Evolutionary conservation across 371 early-diverging fungal species (phyloP), one percentile per base, ranked within the genome.

Genomic region (Funneliformis caledonium): DNA sequence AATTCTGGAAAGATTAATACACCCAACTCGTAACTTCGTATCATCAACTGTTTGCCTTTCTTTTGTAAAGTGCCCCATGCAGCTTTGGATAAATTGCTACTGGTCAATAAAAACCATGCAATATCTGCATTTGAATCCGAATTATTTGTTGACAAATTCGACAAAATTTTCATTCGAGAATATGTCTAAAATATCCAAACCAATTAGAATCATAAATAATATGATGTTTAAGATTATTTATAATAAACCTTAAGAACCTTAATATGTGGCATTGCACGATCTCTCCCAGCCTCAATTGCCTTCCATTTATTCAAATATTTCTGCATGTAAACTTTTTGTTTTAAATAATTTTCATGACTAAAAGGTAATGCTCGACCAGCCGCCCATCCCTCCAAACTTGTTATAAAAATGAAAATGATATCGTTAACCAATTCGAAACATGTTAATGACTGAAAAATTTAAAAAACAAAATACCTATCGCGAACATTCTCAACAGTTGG

Each of bases 221-320:
- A 62, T 26, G 26, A 26, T 26, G 8, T 4, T 8, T 26, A 62
- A 31, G n/a, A n/a, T 5, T 2, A 33, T 26, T 64, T 26, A 62
- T 10, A 16, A 62, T 26, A 1, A 26, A 64, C 9, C 4, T 31
- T 14, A 31, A 11, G 11, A 64, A 85, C 87, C 69, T 91, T 91
- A 82, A 92, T 89, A 82, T 93, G 93, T 16, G 93, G 93, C 91
- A 92, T 90, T 31, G 89, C 85, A 16, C 84, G 82, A 43, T 89
- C 85, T 16, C 92, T 85, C 0, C 89, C 90, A 19, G 88, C 84
- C 33, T 80, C 74, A 9, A 73, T 42, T 1, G 88, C 91, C 43
- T 80, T 77, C 93, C 93, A 93, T 12, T 81, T 81, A 64, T 87
- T 83, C 50, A 93, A 75, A 45, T 88, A 72, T 9, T 83, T 82